Evolutionary conservation across 2,329 filamentous ascomycete genomes (phyloP), one percentile per base, ranked within the genome.

Genomic region (Aspergillus aculeatus): DNA sequence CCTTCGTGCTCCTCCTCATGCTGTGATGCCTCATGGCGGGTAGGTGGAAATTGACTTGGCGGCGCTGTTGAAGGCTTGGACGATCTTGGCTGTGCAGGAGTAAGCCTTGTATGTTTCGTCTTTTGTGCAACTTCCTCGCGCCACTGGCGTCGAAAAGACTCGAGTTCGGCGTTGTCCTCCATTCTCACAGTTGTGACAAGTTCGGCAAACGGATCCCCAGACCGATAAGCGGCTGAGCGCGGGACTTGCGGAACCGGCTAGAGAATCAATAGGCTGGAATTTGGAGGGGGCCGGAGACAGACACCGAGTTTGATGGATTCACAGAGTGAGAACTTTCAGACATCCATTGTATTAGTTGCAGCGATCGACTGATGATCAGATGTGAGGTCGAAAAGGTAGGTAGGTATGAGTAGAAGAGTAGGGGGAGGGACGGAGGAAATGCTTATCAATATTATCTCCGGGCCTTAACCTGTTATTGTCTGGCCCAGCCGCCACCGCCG

Each of bases 111-210:
- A 14, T 54, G 62, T 32, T 66, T 72, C 41, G 77, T 80, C 71
- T 81, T 80, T 50, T 81, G 81, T 16, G 80, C 78, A 6, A 96
- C 89, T 73, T 97, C 93, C 67, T 91, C 89, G 60, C 86, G 86
- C 93, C 93, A 97, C 81, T 92, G 84, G 70, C 86, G 84, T 65
- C 94, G 88, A 78, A 97, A 97, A 50, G 85, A 88, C 75, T 96
- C 91, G 61, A 97, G 85, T 75, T 96, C 92, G 54, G 88, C 83
- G 72, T 86, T 83, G 65, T 79, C 75, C 38, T 69, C 72, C 77
- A 79, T 79, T 48, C 61, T 72, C 60, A 60, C 56, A 56, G 55
- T 58, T 56, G 69, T 74, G 58, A 67, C 58, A 70, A 65, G 50
- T 23, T 51, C 57, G 58, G 50, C n/a, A 57, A 12, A 29, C 50